A percentile compares a stretch with the other conserved stretches of the same genome.
phyloP scores from a whole-genome alignment of 805 yeast species.

The Barnettozyma wickerhamii region DNA sequence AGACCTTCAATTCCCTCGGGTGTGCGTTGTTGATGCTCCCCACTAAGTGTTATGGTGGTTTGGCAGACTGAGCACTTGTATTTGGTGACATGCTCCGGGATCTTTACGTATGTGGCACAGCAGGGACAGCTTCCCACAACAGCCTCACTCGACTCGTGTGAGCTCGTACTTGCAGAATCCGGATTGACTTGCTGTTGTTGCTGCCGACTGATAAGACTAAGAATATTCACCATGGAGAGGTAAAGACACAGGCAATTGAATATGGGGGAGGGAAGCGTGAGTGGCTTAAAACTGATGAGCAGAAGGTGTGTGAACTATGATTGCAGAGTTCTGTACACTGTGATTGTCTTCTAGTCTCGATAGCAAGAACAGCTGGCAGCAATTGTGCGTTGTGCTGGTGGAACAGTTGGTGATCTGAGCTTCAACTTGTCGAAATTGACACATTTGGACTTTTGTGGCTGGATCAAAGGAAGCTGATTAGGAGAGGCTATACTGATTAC shows the following conservation, averaged over 20 bases:
- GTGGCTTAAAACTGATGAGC: neutral
- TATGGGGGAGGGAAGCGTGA: neutral
- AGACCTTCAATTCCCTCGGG: no score
- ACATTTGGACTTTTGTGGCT: slow-evolving; percentile 1
- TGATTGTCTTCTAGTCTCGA: no score
- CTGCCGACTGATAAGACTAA: neutral
- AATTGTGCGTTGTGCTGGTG: no score
- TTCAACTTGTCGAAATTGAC: neutral
- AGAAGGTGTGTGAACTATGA: neutral
- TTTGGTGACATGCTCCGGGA: slow-evolving; percentile 32
- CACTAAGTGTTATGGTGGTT: slow-evolving; percentile 41
- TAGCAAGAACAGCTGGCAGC: no score
- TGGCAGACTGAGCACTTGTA: slow-evolving; percentile 63
- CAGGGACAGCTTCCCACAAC: slow-evolving; percentile 35
- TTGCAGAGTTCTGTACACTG: neutral
- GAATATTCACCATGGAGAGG: slow-evolving; percentile 1
- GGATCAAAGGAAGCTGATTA: no score
- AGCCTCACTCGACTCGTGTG: slow-evolving; percentile 2
- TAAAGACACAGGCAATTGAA: neutral
- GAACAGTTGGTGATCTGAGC: no score
- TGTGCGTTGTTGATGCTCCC: no score
- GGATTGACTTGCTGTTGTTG: slow-evolving; percentile 1
- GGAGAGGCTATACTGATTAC: neutral
- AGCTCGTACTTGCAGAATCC: slow-evolving; percentile 6
- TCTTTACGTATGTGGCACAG: slow-evolving; percentile 41